Evolutionary conservation across 1,284 basidiomycete genomes (phyloP), one percentile per base, ranked within the genome.

Genomic region (Cutaneotrichosporon cavernicola): DNA sequence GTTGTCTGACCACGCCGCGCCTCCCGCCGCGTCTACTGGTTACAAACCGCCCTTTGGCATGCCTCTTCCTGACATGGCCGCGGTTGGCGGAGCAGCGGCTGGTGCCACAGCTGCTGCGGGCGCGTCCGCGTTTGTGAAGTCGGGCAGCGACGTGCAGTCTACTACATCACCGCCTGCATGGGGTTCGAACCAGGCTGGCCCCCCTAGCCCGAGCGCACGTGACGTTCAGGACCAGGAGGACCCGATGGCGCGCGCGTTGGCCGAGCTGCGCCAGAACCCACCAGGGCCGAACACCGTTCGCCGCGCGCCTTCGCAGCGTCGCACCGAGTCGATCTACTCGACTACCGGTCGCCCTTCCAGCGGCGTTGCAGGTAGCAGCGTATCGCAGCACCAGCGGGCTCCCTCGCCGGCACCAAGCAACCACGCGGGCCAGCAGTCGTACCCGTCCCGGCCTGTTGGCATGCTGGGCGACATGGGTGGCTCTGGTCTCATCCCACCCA

Each of bases 221-320:
- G 72, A 73, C 40, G 78, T 77, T 36, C 79, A 82, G 0, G 83
- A 85, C 64, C 84, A 85, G 16, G 83, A 84, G 43, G 90, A 93
- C 76, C 91, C 91, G 0, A 83, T 93, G 65, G 88, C 88, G 32
- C 87, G 85, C 32, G 59, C 62, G 13, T 52, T 63, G 9, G 65
- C 59, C 26, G 56, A 61, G 32, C 51, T 63, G 51, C 56, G 65
- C 59, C 47, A 60, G 30, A 57, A 66, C 62, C 80, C 77, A 1
- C 79, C 77, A 9, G 77, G 75, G 13, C 72, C 78, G 11, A 70
- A 72, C 26, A 76, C 72, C 52, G 74, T 80, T 43, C 68, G 78
- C 26, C 66, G 80, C 8, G 73, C 72, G n/a, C 67, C 74, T 11
- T 78, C 77, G 30, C 72, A 76, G 63, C 72, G 78, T 26, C 70